Conservation (phyloP, 306 rosid species). For the Lathyrus tuberosus region DNA sequence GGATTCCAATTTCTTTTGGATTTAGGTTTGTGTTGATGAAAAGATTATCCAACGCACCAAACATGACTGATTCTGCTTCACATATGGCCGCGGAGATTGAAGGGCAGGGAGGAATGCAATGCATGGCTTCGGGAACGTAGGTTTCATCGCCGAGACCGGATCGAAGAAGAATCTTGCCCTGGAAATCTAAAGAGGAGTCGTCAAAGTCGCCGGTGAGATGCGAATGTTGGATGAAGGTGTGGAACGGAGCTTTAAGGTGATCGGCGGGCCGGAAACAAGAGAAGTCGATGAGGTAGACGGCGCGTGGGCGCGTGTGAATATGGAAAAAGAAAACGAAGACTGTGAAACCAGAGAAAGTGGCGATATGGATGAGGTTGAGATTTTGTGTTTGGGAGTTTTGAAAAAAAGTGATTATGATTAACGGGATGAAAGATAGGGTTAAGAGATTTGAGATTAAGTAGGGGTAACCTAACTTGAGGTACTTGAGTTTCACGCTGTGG, state of each 20-base stretch:
- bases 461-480: no score
- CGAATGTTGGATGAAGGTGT: conserved; percentile 52
- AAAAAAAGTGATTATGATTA: no score
- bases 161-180: conserved; percentile 60
- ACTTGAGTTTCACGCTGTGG: no score
- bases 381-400: no score
- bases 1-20: conserved; percentile 62
- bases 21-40: conserved; percentile 53
- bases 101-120: conserved; percentile 48
- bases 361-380: no score
- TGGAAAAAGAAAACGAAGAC: no score
- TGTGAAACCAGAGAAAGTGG: no score
- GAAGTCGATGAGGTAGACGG: conserved; percentile 62
- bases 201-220: conserved; percentile 52
- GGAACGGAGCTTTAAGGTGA: conserved; percentile 33
- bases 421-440: no score
- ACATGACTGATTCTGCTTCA: conserved; percentile 64
- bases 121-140: conserved; percentile 59
- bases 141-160: conserved; percentile 70
- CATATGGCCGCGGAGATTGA: conserved; percentile 59
- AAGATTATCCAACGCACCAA: conserved; percentile 60
- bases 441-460: no score
- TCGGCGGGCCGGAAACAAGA: conserved; percentile 53
- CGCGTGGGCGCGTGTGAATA: conserved; percentile 54
- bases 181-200: conserved; percentile 57